A percentile compares a stretch with the other conserved stretches of the same genome.
phyloP scores from a whole-genome alignment of 768 basidiomycete species.

The Leccinum longicurvipes region DNA sequence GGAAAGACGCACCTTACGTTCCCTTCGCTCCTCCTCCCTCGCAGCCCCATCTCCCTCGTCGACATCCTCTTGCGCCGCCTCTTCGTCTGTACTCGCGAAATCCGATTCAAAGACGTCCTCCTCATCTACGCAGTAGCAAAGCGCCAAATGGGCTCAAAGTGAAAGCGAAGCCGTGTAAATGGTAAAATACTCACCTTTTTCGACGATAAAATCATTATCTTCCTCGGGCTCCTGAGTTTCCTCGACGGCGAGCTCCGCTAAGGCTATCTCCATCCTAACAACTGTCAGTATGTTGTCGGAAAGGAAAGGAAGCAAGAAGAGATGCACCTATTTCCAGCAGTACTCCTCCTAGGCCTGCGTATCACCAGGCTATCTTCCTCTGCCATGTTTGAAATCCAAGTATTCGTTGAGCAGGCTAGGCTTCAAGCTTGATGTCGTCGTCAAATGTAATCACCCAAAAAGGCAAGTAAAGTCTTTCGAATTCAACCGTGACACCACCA shows the following conservation, averaged over 20 bases:
- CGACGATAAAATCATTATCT: conserved; percentile 66
- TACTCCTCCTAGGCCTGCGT: conserved; percentile 65
- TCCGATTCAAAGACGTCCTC: conserved; percentile 81
- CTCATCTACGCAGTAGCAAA: conserved; percentile 51
- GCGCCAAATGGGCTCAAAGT: neutral
- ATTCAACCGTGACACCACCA: conserved; percentile 17
- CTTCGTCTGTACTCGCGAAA: conserved; percentile 83
- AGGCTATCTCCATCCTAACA: conserved; percentile 69
- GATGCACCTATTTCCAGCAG: conserved; percentile 72
- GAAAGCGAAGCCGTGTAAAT: neutral
- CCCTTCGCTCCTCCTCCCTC: conserved; percentile 56
- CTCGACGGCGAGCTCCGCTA: conserved; percentile 54
- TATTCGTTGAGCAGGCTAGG: neutral
- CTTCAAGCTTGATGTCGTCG: neutral
- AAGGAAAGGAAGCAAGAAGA: neutral
- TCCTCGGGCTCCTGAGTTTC: conserved; percentile 61
- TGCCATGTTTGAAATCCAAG: conserved; percentile 7
- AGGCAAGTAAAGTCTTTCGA: conserved; percentile 8
- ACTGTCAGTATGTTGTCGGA: conserved; percentile 3
- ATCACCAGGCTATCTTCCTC: conserved; percentile 36
- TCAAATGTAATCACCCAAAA: neutral
- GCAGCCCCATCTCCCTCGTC: conserved; percentile 56
- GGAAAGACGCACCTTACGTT: conserved; percentile 19
- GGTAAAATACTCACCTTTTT: conserved; percentile 46
- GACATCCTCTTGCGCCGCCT: conserved; percentile 47